phyloP scores from a whole-genome alignment of 2,329 filamentous ascomycete genomes.

The Penicillium sp. region DNA sequence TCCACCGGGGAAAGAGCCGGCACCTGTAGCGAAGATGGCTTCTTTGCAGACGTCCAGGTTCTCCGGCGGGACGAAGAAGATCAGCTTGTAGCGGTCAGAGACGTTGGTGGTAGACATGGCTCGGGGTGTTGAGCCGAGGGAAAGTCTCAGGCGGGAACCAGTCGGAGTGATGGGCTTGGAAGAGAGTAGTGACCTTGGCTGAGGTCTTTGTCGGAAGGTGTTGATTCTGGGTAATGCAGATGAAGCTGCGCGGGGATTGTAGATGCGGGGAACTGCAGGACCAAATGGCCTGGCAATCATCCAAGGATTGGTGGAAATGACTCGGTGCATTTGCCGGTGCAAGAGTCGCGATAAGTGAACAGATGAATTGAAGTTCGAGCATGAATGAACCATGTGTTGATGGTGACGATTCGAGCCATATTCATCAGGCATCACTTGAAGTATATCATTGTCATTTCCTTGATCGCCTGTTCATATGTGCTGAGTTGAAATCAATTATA shows the following conservation, averaged over 20 bases:
- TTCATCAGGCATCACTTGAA: neutral
- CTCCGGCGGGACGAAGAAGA: conserved; percentile 41
- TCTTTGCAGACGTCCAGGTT: conserved; percentile 39
- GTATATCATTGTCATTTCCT: neutral
- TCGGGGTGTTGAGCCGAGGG: conserved; percentile 1
- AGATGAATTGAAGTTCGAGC: too few species aligned
- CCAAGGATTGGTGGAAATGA: too few species aligned
- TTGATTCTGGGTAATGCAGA: too few species aligned
- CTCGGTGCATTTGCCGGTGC: too few species aligned
- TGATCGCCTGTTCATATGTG: neutral
- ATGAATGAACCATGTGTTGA: too few species aligned
- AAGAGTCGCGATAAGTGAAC: too few species aligned
- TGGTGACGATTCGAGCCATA: too few species aligned
- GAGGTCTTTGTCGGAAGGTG: too few species aligned
- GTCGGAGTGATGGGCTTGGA: neutral
- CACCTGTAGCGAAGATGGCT: conserved; percentile 40
- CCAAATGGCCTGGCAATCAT: neutral
- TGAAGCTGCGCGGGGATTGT: neutral
- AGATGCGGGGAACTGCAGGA: conserved; percentile 1
- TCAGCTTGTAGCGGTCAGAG: conserved; percentile 38
- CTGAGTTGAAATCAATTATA: too few species aligned
- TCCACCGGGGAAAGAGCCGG: conserved; percentile 38
- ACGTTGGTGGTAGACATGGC: conserved; percentile 22
- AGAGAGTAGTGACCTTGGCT: too few species aligned
- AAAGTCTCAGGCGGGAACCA: neutral